Base-by-base conservation (phyloP, 495 filamentous ascomycete species). In the Aspergillus nidulans region DNA sequence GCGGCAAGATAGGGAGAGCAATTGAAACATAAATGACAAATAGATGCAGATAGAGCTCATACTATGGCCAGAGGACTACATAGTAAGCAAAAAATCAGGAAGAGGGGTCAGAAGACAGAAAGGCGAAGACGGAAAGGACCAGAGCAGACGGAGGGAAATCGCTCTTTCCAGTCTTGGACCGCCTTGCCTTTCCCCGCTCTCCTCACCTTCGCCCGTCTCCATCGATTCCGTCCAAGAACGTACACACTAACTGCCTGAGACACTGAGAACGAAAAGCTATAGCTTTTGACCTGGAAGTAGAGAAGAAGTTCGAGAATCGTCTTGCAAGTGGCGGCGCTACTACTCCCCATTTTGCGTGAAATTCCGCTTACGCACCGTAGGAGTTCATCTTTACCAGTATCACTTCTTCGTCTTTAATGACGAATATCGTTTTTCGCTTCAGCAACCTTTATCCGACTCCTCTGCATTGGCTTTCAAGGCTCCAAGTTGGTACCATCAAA, bases 61-160 rank as follows among this genome's bases (percentile, higher is more conserved):
- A 58, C 44, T 53, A 67, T 58, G 67, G 69, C 65, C 63, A 67
- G 67, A 57, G 67, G 68, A 10, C 75, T 75, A 74, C 72, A 73
- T 78, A 78, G 73, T 56, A 56, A 40, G 76, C 69, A 61, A 69
- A 34, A 55, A 53, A 59, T 57, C 53, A 61, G 55, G 55, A 63
- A 59, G 26, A 65, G 60, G 62, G 62, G 58, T 60, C 64, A 68
- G 67, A 57, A 66, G 64, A 61, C 63, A 60, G 59, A 62, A 59
- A 66, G 62, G 60, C 59, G 57, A 61, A 59, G 62, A n/a, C n/a
- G 63, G 55, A 53, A 60, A 59, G 43, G 69, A 68, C 53, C 45
- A 53, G 47, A 49, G 49, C 56, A 64, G 63, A 64, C 65, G 65
- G 67, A 69, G 62, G 66, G 60, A 62, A 65, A 61, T 44, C 24